Evolutionary conservation across 2,329 filamentous ascomycete genomes (phyloP).

Genomic region (Biscogniauxia mediterranea): DNA sequence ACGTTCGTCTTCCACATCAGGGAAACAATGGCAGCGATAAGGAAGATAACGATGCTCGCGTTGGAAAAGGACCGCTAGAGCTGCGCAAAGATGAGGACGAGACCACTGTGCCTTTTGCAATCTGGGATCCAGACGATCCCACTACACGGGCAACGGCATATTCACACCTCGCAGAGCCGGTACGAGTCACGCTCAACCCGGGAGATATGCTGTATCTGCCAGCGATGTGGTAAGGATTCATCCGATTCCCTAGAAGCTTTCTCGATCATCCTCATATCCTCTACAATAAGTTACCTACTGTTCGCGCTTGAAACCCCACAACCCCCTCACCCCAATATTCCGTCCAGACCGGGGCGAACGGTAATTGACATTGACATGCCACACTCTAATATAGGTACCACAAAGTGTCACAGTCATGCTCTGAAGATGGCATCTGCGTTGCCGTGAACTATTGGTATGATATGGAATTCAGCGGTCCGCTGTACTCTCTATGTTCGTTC

Average conservation of each 20-base stretch:
- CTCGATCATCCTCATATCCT: conserved; percentile 1
- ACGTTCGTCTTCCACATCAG: conserved; percentile 39
- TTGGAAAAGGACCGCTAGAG: conserved; percentile 19
- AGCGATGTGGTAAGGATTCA: conserved; percentile 64
- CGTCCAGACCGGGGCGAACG: conserved; percentile 22
- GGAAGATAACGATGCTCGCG: conserved; percentile 15
- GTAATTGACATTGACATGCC: background rate
- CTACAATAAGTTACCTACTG: background rate
- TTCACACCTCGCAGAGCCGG: conserved; percentile 56
- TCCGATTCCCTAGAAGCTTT: background rate
- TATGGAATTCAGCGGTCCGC: conserved; percentile 70
- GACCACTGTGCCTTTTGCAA: conserved; percentile 60
- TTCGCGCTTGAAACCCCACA: background rate
- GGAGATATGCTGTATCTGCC: conserved; percentile 84
- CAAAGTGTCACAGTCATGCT: conserved; percentile 72
- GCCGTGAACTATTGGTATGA: conserved; percentile 89
- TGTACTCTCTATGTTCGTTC: conserved; percentile 63
- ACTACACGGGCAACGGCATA: conserved; percentile 51
- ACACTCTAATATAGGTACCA: conserved; percentile 55
- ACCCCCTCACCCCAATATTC: background rate
- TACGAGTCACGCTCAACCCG: conserved; percentile 66
- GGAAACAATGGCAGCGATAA: background rate
- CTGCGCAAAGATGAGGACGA: conserved; percentile 36
- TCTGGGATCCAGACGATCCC: conserved; percentile 70
- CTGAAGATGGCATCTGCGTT: conserved; percentile 68